Conservation (phyloP, 257 asterid species). For the Rauvolfia tetraphylla region DNA sequence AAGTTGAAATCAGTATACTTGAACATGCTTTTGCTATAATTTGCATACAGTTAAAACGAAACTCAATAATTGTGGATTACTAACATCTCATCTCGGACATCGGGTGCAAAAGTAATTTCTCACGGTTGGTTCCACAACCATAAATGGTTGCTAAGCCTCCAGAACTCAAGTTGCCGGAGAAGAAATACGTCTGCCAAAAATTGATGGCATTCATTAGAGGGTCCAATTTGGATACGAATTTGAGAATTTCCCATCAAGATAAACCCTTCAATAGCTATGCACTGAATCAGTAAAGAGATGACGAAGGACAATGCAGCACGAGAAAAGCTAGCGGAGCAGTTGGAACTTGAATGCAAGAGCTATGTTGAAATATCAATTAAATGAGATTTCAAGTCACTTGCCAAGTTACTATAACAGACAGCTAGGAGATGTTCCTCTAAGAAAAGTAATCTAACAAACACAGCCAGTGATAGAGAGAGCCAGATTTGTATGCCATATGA, state of each 20-base stretch:
- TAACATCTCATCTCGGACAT: neutral
- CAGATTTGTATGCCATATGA: constrained; percentile 8
- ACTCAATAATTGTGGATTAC: neutral
- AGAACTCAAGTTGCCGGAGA: neutral
- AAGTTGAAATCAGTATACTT: neutral
- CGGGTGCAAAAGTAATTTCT: neutral
- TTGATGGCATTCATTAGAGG: constrained; percentile 11
- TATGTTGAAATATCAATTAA: neutral
- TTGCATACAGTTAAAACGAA: neutral
- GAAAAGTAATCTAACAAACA: neutral
- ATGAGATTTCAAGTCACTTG: constrained; percentile 15
- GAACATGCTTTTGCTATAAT: neutral
- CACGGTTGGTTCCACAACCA: neutral
- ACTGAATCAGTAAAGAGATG: neutral
- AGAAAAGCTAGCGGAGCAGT: constrained; percentile 8
- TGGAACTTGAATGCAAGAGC: constrained; percentile 15
- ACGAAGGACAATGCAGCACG: neutral
- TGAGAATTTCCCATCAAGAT: neutral
- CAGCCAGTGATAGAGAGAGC: constrained; percentile 13
- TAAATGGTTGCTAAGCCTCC: neutral
- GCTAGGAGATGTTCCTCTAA: constrained; percentile 7
- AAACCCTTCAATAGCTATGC: neutral
- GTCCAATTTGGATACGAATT: neutral
- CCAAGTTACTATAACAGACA: constrained; percentile 13
- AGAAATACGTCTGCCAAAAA: neutral